phyloP scores from a whole-genome alignment of 2,329 filamentous ascomycete genomes.

The Rhytidhysteron rufulum region DNA sequence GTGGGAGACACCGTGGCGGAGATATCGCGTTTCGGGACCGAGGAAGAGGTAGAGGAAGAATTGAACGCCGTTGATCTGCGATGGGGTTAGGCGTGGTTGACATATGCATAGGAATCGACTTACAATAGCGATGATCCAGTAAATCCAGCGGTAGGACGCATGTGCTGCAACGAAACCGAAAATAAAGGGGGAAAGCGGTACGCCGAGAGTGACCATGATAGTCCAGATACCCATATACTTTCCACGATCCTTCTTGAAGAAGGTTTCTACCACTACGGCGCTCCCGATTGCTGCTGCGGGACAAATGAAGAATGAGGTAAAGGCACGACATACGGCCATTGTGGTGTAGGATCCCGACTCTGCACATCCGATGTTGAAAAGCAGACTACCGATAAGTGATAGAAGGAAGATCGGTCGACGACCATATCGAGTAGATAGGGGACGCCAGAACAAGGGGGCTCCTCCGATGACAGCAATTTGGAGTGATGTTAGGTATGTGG shows the following conservation, averaged over 20 bases:
- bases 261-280: conserved; percentile 56
- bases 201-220: conserved; percentile 47
- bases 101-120: conserved; percentile 12
- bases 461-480: conserved; percentile 53
- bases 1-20: conserved; percentile 37
- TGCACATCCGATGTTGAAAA: conserved; percentile 54
- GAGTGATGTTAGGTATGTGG: conserved; percentile 54
- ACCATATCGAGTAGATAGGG: conserved; percentile 52
- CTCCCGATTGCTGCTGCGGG: conserved; percentile 54
- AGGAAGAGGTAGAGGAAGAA: conserved; percentile 54
- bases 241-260: conserved; percentile 53
- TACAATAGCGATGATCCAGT: conserved; percentile 55
- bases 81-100: conserved; percentile 2
- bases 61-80: conserved; percentile 53
- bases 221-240: conserved; percentile 59
- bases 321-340: conserved; percentile 51
- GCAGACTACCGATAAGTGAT: conserved; percentile 45
- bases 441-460: conserved; percentile 55
- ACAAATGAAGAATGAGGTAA: conserved; percentile 54
- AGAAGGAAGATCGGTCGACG: conserved; percentile 53
- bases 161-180: conserved; percentile 48
- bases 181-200: conserved; percentile 41
- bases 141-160: conserved; percentile 57
- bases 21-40: conserved; percentile 51
- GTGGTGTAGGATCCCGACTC: conserved; percentile 46